Evolutionary conservation across 2,329 filamentous ascomycete genomes (phyloP), one percentile per base, ranked within the genome.

Genomic region (Nemania diffusa): DNA sequence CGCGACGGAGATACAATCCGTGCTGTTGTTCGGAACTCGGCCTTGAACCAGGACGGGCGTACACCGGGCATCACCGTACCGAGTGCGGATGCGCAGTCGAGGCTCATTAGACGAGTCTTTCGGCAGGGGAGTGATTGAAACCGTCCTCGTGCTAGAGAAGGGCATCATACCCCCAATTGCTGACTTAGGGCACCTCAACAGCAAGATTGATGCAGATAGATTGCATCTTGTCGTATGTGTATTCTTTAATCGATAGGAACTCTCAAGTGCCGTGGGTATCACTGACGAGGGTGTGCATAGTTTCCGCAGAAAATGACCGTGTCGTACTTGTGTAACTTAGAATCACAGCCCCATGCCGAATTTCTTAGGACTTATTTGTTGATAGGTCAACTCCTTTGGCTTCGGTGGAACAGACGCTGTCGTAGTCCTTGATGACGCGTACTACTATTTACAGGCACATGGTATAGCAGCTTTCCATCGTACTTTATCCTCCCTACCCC

Each of bases 1-100:
- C 73, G 44, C 20, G 73, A 80, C 62, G 77, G 79, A 1, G 73
- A 81, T 51, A 73, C 71, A 8, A 77, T 81, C 50, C 73, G 78
- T 1, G 78, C 76, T 8, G 73, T 79, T 3, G 78, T 81, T 11
- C 73, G 77, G 29, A 32, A 32, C 29, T 32, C 29, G 29, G 29
- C 29, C 29, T 32, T 9, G 29, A 71, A 75, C 58, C 71, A 72
- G 53, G 70, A 75, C 48, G 74, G 73, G 0, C 55, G 57, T 0
- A 74, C 74, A 2, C 66, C 69, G 0, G 65, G 52, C 5, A 65
- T 76, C 27, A 71, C 72, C 6, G 66, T 71, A 52, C 73, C 72
- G 17, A 71, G 71, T 32, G 42, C 60, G 40, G 64, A 65, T 24
- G 63, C 72, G 6, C 80, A 82, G 42, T 76, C 48, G 78, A 79